Base-by-base conservation (phyloP, 495 filamentous ascomycete genomes). In the Chaetomium tenue region DNA sequence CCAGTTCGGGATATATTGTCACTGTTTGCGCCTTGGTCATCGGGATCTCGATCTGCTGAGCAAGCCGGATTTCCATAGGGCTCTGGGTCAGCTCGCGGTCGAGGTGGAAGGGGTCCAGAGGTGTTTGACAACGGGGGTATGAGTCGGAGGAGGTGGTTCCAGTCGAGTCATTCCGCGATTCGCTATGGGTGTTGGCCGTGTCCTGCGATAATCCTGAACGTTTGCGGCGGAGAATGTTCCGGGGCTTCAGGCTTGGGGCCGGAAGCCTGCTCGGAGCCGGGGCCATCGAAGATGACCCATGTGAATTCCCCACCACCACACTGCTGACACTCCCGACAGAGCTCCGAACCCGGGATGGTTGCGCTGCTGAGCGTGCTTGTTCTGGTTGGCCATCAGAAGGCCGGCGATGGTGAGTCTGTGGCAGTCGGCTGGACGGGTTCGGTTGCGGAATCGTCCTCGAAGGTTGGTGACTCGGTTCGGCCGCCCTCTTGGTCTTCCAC, bases 1-100 rank as follows among this genome's bases (percentile, higher is more conserved):
- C 83, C 46, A 86, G 64, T 65, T 84, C 83, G 16, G 83, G 82
- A 63, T 82, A 82, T 65, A 82, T 75, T 22, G 69, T 75, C 39
- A 72, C 68, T 7, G 72, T 65, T 1, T 80, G 79, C n/a, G 69
- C 63, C 22, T 66, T 64, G 0, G 69, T 68, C 54, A 59, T 73
- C 13, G 72, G 68, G 18, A 74, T 65, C 52, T 79, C 78, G 22
- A 74, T 51, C 46, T 73, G 67, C 25, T 78, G 75, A 4, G 75
- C 71, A 22, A 66, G 63, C 37, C 72, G 71, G 42, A 74, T 72
- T 23, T 79, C 77, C 63, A 73, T 72, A 0, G 77, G 76, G 60
- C 75, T 80, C 15, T 73, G 68, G 6, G 78, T 76, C 23, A 78
- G 73, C 47, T 72, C 65, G 40, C 72, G 75, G 56, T 82, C 77